Percentiles rank a stretch among this genome's conserved stretches.
Evolutionary conservation across 176 grass and related monocot species (phyloP).

Genomic region (Alloteropsis semialata): DNA sequence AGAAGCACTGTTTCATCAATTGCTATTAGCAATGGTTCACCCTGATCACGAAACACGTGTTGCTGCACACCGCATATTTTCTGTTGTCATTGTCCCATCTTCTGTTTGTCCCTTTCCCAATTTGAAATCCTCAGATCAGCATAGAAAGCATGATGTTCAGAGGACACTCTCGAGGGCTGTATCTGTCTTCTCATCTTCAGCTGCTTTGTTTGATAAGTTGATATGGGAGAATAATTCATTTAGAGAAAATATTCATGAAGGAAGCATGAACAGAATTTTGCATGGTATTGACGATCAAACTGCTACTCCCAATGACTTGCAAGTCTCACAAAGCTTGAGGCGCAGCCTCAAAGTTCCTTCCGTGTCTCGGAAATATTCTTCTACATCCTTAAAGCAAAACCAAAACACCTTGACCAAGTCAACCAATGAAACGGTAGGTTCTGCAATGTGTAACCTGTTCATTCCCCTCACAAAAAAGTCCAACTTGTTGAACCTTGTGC

Average conservation of each 20-base stretch:
- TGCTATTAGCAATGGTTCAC: slow-evolving; percentile 92
- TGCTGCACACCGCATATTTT: slow-evolving; percentile 94
- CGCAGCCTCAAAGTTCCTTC: slow-evolving; percentile 44
- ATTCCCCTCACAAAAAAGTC: background rate
- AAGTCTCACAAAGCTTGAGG: background rate
- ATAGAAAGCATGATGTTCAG: slow-evolving; percentile 64
- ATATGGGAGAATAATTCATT: slow-evolving; percentile 55
- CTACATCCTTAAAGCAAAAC: slow-evolving; percentile 55
- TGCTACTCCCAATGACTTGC: background rate
- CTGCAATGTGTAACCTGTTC: background rate
- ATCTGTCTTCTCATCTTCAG: slow-evolving; percentile 98
- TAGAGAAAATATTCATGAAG: slow-evolving; percentile 49
- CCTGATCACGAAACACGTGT: slow-evolving; percentile 88
- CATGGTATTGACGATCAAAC: slow-evolving; percentile 38
- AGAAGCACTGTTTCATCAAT: slow-evolving; percentile 95
- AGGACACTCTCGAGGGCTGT: slow-evolving; percentile 96
- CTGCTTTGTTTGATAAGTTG: slow-evolving; percentile 97
- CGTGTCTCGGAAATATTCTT: slow-evolving; percentile 29
- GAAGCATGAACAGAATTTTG: slow-evolving; percentile 45
- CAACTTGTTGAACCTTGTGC: slow-evolving; percentile 8
- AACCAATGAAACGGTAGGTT: slow-evolving; percentile 61
- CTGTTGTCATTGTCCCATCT: slow-evolving; percentile 92
- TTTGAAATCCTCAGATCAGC: slow-evolving; percentile 34
- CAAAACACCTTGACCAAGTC: slow-evolving; percentile 40
- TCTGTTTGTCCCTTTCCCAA: slow-evolving; percentile 62